Evolutionary conservation across 106 monocot genomes (phyloP).

Genomic region (Amphibolis antarctica): DNA sequence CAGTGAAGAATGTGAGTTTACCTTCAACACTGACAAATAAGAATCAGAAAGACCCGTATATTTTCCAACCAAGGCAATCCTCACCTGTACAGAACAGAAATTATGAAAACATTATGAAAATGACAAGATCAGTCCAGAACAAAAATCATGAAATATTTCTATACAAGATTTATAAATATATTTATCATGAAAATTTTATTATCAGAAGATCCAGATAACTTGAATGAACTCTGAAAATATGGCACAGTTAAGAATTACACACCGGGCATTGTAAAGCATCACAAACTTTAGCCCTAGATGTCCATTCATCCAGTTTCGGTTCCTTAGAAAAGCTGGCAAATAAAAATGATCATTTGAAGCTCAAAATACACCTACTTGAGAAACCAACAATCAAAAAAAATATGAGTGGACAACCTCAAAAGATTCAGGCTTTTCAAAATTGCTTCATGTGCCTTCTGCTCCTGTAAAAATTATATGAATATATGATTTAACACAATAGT

Average conservation of each 20-base stretch:
- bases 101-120: background rate
- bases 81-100: conserved; percentile 54
- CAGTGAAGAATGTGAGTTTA: conserved; percentile 1
- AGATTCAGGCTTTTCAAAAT: conserved; percentile 65
- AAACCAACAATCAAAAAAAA: background rate
- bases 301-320: conserved; percentile 71
- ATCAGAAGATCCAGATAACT: no score
- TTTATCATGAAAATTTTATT: no score
- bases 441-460: conserved; percentile 84
- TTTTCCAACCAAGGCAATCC: conserved; percentile 97
- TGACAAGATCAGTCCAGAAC: background rate
- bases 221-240: background rate
- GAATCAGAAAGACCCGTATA: conserved; percentile 91
- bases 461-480: conserved; percentile 26
- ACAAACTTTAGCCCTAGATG: conserved; percentile 42
- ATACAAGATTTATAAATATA: no score
- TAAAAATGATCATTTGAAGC: background rate
- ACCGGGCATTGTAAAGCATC: conserved; percentile 58
- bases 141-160: no score
- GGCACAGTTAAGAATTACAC: conserved; percentile 6
- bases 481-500: background rate
- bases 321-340: conserved; percentile 32
- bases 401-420: conserved; percentile 36
- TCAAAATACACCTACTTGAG: background rate
- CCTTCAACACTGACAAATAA: conserved; percentile 90